These are phyloP conservation scores for Lentithecium fluviatile DNA, from an alignment of 495 filamentous ascomycete species.

Conservation along the genomic window DNA sequence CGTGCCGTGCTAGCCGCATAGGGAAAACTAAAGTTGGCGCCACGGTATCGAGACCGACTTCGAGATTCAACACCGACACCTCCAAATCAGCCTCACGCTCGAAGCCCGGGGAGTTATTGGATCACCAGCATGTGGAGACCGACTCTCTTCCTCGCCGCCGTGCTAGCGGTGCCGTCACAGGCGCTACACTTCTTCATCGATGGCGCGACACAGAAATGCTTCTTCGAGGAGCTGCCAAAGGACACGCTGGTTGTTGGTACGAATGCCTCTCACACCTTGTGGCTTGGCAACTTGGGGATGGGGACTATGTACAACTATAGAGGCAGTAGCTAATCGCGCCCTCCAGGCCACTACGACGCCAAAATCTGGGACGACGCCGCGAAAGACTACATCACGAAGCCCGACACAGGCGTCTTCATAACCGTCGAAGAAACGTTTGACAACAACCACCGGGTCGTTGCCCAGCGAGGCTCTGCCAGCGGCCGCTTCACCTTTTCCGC, in stretches of 20 bases:
- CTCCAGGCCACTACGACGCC: slow-evolving; percentile 74
- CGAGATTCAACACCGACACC: no score
- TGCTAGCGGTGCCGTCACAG: slow-evolving; percentile 59
- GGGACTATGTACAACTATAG: not conserved
- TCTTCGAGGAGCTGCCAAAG: slow-evolving; percentile 97
- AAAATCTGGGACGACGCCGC: slow-evolving; percentile 71
- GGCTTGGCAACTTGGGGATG: not conserved
- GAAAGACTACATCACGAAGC: slow-evolving; percentile 64
- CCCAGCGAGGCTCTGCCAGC: slow-evolving; percentile 68
- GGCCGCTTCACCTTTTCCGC: slow-evolving; percentile 97
- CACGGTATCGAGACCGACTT: no score
- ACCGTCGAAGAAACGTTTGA: slow-evolving; percentile 96
- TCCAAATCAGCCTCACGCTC: no score
- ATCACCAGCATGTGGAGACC: slow-evolving; percentile 25
- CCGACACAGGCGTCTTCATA: slow-evolving; percentile 76
- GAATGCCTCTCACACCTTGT: slow-evolving; percentile 22
- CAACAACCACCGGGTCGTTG: slow-evolving; percentile 94
- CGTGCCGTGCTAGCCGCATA: no score
- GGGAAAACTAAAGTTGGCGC: no score
- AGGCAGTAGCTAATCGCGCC: slow-evolving; percentile 7
- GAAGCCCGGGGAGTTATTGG: no score
- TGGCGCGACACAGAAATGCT: slow-evolving; percentile 76
- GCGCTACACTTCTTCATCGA: slow-evolving; percentile 97
- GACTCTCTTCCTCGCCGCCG: slow-evolving; percentile 26
- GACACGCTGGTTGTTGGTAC: slow-evolving; percentile 92